phyloP scores from a whole-genome alignment of 352 stramenopile genomes.

The Globisporangium yorkense region DNA sequence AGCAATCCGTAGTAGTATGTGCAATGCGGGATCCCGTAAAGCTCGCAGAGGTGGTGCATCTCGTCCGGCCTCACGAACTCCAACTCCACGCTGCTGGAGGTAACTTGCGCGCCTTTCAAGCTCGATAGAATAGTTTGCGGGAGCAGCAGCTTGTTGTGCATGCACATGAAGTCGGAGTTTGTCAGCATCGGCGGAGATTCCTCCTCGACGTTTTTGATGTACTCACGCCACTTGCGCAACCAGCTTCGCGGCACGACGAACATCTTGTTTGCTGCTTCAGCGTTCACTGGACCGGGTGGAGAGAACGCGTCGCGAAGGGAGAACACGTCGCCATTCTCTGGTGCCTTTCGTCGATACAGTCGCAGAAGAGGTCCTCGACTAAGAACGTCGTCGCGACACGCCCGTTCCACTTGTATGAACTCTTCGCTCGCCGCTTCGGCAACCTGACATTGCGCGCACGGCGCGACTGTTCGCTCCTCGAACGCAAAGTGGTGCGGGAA shows the following conservation, averaged over 20 bases:
- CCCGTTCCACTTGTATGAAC: constrained; percentile 44
- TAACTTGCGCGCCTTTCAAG: constrained; percentile 34
- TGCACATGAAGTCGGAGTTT: constrained; percentile 32
- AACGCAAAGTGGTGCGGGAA: constrained; percentile 42
- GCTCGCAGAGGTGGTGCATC: constrained; percentile 48
- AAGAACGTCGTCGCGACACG: constrained; percentile 56
- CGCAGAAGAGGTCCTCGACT: constrained; percentile 32
- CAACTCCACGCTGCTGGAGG: constrained; percentile 37
- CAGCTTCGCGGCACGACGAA: constrained; percentile 58
- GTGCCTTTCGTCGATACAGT: constrained; percentile 43
- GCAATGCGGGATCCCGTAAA: constrained; percentile 45
- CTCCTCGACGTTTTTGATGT: constrained; percentile 67
- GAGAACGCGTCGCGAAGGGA: constrained; percentile 44
- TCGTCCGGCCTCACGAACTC: constrained; percentile 58
- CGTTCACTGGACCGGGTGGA: constrained; percentile 19
- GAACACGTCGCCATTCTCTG: constrained; percentile 23
- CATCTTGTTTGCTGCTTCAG: constrained; percentile 24
- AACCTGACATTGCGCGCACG: constrained; percentile 47
- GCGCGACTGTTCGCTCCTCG: constrained; percentile 18
- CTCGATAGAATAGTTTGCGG: constrained; percentile 37
- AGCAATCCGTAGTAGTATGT: constrained; percentile 47
- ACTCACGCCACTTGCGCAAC: constrained; percentile 58
- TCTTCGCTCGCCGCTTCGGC: constrained; percentile 46
- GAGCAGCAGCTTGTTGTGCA: constrained; percentile 49
- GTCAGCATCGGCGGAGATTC: constrained; percentile 25